phyloP scores from a whole-genome alignment of 2,329 filamentous ascomycete genomes.

The Talaromyces sp. region DNA sequence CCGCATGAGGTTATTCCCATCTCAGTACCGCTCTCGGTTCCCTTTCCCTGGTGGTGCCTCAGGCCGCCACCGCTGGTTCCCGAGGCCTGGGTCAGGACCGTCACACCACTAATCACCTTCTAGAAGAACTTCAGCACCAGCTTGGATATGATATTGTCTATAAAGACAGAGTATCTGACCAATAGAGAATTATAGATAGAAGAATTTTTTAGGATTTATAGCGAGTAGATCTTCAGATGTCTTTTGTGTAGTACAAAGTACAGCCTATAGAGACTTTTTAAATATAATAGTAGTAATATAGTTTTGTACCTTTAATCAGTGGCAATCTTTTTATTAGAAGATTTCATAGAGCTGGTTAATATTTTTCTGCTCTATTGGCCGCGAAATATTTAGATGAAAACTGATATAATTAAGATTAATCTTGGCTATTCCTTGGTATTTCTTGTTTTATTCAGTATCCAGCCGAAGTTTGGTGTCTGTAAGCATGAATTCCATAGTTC shows the following conservation, averaged over 20 bases:
- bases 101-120: background rate
- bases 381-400: background rate
- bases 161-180: background rate
- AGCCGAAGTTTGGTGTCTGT: background rate
- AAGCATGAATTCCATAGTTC: background rate
- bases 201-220: background rate
- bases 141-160: background rate
- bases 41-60: no score
- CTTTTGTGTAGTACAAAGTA: background rate
- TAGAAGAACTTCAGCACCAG: background rate
- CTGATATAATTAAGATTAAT: background rate
- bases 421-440: background rate
- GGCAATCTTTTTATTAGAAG: background rate
- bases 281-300: background rate
- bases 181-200: background rate
- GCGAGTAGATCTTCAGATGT: background rate
- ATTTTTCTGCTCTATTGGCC: background rate
- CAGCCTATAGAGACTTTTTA: background rate
- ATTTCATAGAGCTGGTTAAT: background rate
- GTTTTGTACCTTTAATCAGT: background rate
- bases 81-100: no score
- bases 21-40: no score
- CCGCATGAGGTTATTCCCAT: no score
- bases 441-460: background rate
- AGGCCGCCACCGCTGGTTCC: no score